phyloP scores from a whole-genome alignment of 2,329 filamentous ascomycete genomes.

The Capronia americana region DNA sequence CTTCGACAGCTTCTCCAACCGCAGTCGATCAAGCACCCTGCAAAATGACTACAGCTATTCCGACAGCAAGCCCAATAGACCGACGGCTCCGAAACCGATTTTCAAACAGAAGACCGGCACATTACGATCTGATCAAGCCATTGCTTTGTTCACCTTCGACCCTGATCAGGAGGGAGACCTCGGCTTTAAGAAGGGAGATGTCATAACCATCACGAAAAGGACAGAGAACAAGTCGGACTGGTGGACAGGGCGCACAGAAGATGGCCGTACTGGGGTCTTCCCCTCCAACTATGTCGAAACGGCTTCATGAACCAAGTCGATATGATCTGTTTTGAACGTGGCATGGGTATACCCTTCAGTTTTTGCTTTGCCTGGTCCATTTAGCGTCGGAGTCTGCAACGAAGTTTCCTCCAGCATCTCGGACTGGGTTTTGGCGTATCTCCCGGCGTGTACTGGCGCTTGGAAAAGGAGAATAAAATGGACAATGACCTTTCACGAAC shows the following conservation, averaged over 20 bases:
- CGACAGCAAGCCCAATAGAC: slow-evolving; percentile 73
- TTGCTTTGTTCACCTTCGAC: slow-evolving; percentile 93
- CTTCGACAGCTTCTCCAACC: slow-evolving; percentile 44
- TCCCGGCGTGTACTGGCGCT: neutral
- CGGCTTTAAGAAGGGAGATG: slow-evolving; percentile 94
- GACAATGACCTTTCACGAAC: slow-evolving; percentile 11
- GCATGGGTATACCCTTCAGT: slow-evolving; percentile 27
- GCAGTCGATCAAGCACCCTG: slow-evolving; percentile 48
- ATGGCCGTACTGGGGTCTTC: slow-evolving; percentile 82
- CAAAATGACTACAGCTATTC: slow-evolving; percentile 61
- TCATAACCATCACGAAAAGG: slow-evolving; percentile 93
- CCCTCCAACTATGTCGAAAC: slow-evolving; percentile 55
- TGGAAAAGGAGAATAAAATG: slow-evolving; percentile 12
- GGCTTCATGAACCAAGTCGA: slow-evolving; percentile 26
- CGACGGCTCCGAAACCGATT: slow-evolving; percentile 86
- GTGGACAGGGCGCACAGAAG: slow-evolving; percentile 94
- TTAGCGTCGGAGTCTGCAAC: slow-evolving; percentile 32
- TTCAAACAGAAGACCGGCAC: slow-evolving; percentile 63
- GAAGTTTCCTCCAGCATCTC: slow-evolving; percentile 26
- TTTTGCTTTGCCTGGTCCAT: slow-evolving; percentile 26
- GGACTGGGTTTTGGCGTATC: slow-evolving; percentile 8
- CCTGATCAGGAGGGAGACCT: slow-evolving; percentile 90
- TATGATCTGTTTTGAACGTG: slow-evolving; percentile 4
- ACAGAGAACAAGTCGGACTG: slow-evolving; percentile 94
- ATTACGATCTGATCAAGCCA: slow-evolving; percentile 73